phyloP scores from a whole-genome alignment of 371 early-diverging fungal species.

The Ordospora pajunii region DNA sequence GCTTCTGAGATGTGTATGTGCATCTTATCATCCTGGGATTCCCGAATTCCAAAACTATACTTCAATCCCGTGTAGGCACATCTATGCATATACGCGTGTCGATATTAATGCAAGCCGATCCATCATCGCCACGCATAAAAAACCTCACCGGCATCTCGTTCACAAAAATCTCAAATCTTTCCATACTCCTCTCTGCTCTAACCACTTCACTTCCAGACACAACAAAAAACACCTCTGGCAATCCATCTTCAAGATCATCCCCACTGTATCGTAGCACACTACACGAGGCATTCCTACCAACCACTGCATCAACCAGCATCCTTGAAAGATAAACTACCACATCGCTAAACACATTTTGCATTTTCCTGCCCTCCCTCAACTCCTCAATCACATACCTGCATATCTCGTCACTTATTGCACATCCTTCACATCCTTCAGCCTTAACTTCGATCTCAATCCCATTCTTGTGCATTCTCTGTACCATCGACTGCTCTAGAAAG shows the following conservation, averaged over 20 bases:
- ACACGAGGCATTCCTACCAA: not conserved
- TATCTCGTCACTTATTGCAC: not conserved
- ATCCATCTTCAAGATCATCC: not conserved
- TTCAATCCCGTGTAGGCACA: not conserved
- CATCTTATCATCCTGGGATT: conserved; percentile 23
- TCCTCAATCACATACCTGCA: not conserved
- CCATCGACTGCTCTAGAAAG: not conserved
- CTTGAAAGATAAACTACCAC: not conserved
- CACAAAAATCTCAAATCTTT: not conserved
- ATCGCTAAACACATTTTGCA: not conserved
- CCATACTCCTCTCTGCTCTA: not conserved
- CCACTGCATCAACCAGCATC: not conserved
- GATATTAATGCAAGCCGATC: not conserved
- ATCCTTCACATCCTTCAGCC: too few relatives aligned
- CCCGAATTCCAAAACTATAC: not conserved
- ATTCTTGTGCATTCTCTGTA: not conserved
- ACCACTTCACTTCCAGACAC: not conserved
- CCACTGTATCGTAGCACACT: not conserved
- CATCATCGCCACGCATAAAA: not conserved
- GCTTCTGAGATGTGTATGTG: conserved; percentile 40
- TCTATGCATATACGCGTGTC: not conserved
- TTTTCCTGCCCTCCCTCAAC: not conserved
- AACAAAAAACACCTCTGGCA: conserved; percentile 3
- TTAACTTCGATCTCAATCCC: not conserved
- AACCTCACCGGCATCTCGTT: not conserved